A percentile compares a stretch with the other conserved stretches of the same genome.
Conservation (phyloP, 306 rosid genomes). For the Coriaria nepalensis region DNA sequence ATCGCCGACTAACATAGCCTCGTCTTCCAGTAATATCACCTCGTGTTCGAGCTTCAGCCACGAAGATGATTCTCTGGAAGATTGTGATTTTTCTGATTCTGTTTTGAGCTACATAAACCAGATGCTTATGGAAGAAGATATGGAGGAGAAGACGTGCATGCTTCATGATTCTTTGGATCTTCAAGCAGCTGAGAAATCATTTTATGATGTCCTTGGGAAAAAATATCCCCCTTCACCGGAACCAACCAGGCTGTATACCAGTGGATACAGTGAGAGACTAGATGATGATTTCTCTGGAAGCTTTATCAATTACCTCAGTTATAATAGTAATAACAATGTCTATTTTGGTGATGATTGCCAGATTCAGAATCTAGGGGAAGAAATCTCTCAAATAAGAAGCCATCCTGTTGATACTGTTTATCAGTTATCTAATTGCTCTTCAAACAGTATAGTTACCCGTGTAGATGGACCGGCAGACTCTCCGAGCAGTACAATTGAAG, state of each 20-base stretch:
- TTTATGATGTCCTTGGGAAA: slow-evolving; percentile 79
- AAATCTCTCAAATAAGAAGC: slow-evolving; percentile 21
- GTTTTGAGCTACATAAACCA: slow-evolving; percentile 68
- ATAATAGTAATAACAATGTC: slow-evolving; percentile 25
- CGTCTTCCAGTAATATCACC: slow-evolving; percentile 23
- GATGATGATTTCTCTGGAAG: slow-evolving; percentile 22
- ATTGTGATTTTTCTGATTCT: slow-evolving; percentile 82
- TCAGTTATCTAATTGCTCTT: slow-evolving; percentile 42
- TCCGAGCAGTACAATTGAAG: slow-evolving; percentile 38
- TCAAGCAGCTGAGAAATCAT: slow-evolving; percentile 80
- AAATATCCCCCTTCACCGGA: slow-evolving; percentile 58
- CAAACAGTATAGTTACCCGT: slow-evolving; percentile 37
- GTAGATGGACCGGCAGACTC: slow-evolving; percentile 51
- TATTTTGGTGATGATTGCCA: slow-evolving; percentile 18
- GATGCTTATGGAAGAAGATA: slow-evolving; percentile 95
- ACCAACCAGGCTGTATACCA: slow-evolving; percentile 11
- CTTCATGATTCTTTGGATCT: slow-evolving; percentile 86
- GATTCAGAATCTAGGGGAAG: slow-evolving; percentile 20
- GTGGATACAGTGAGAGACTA: slow-evolving; percentile 24
- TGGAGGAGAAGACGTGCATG: slow-evolving; percentile 79
- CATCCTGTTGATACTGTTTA: slow-evolving; percentile 24
- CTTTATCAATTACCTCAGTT: slow-evolving; percentile 17
- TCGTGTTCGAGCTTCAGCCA: slow-evolving; percentile 27
- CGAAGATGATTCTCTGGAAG: slow-evolving; percentile 65
- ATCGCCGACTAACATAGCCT: slow-evolving; percentile 18